These are phyloP conservation scores for Echium plantagineum DNA, from an alignment of 257 asterid species.

Conservation along the genomic window DNA sequence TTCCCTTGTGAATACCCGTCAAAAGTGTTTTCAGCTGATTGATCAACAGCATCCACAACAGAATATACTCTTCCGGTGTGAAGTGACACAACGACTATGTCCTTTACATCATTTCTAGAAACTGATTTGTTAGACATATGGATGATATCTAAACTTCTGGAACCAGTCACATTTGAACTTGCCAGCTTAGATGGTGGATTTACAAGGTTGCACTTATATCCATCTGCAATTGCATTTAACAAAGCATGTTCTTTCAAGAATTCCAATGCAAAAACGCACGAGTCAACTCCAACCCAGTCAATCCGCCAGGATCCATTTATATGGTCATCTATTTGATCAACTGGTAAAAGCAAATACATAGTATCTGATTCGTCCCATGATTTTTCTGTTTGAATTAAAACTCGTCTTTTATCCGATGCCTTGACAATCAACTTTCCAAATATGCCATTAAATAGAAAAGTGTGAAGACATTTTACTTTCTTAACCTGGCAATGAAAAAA, in stretches of 20 bases:
- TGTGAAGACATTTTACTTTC: conserved; percentile 75
- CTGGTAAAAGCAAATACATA: conserved; percentile 77
- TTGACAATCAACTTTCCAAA: conserved; percentile 62
- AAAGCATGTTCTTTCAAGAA: conserved; percentile 58
- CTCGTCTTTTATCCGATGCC: conserved; percentile 45
- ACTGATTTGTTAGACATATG: conserved; percentile 72
- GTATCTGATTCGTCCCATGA: conserved; percentile 50
- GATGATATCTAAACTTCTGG: conserved; percentile 22
- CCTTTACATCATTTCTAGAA: conserved; percentile 36
- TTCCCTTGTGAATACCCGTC: conserved; percentile 37
- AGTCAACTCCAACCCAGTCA: conserved; percentile 64
- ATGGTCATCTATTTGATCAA: conserved; percentile 27
- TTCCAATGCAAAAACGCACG: conserved; percentile 59
- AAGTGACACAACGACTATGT: conserved; percentile 69
- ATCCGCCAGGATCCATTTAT: conserved; percentile 21
- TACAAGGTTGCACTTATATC: conserved; percentile 18
- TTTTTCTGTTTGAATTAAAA: conserved; percentile 42
- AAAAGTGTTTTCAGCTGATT: conserved; percentile 66
- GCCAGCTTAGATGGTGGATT: conserved; percentile 16
- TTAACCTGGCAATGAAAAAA: conserved; percentile 32
- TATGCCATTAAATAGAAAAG: conserved; percentile 71
- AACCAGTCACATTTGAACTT: conserved; percentile 14
- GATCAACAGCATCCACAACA: conserved; percentile 35
- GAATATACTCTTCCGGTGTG: conserved; percentile 86
- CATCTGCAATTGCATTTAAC: conserved; percentile 29